phyloP scores from a whole-genome alignment of 1,139 yeast genomes.

The Zhuliangozyma blackwelliae region DNA sequence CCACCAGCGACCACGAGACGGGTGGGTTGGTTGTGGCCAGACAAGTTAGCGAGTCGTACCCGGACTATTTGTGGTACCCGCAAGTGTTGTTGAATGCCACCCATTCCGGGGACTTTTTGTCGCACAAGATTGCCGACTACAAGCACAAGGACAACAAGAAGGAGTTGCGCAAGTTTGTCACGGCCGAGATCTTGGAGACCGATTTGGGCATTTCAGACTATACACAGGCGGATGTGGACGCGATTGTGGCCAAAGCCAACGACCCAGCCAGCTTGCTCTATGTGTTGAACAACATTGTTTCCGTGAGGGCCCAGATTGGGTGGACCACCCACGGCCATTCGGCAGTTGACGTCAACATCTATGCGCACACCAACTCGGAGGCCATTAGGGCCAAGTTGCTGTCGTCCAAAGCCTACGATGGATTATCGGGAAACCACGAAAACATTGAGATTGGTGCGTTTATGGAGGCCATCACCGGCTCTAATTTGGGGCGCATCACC shows the following conservation, averaged over 20 bases:
- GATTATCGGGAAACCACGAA: slow-evolving; percentile 73
- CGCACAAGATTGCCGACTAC: slow-evolving; percentile 25
- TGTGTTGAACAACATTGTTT: slow-evolving; percentile 52
- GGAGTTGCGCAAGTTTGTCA: slow-evolving; percentile 39
- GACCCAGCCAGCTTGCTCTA: slow-evolving; percentile 21
- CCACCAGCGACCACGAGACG: slow-evolving; percentile 90
- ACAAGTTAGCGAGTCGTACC: slow-evolving; percentile 49
- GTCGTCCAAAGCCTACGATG: slow-evolving; percentile 27
- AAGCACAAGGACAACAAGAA: slow-evolving; percentile 21
- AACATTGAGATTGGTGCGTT: slow-evolving; percentile 77
- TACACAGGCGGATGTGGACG: slow-evolving; percentile 43
- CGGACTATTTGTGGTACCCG: slow-evolving; percentile 73
- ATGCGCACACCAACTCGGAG: slow-evolving; percentile 61
- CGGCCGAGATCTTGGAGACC: slow-evolving; percentile 44
- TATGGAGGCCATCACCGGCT: slow-evolving; percentile 54
- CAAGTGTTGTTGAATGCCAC: slow-evolving; percentile 62
- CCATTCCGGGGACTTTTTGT: slow-evolving; percentile 69
- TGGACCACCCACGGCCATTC: slow-evolving; percentile 93
- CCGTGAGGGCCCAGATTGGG: slow-evolving; percentile 72
- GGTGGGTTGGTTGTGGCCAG: slow-evolving; percentile 78
- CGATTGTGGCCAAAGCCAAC: slow-evolving; percentile 18
- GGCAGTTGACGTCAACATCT: slow-evolving; percentile 84
- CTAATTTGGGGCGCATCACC: slow-evolving; percentile 52
- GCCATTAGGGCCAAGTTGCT: slow-evolving; percentile 32
- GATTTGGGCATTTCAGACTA: slow-evolving; percentile 61